Evolutionary conservation across 2,329 filamentous ascomycete genomes (phyloP), one percentile per base, ranked within the genome.

Genomic region (Ceratocystis huliohia): DNA sequence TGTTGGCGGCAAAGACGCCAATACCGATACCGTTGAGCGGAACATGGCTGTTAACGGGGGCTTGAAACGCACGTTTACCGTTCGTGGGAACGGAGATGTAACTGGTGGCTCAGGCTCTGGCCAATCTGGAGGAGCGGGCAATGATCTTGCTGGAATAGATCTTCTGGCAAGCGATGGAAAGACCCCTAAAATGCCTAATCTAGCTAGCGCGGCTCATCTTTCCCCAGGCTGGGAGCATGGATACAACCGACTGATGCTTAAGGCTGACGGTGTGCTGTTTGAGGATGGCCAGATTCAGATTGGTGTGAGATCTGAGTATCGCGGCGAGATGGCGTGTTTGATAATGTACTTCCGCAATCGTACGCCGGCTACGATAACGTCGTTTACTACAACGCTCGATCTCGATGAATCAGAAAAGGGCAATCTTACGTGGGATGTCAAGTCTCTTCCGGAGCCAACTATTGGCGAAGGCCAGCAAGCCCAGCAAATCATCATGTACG

Each of bases 301-400:
- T 50, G 94, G 94, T 41, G 78, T 97, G 64, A 87, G 94, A 45
- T 95, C 91, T 8, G 94, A 99, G 76, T 99, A 96, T 74, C 88
- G 94, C 68, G 89, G 87, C n/a, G 90, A 96, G 73, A 88, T 96
- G 78, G 94, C 94, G 53, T 96, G 94, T 72, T 79, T 99, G 69
- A 97, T 99, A 72, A 79, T 96, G 64, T 99, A 97, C 76, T 96
- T 97, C 75, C 89, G 87, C 69, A 99, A 99, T 80, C 96, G 96
- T 78, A 91, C 91, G 0, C 86, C 90, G 0, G 87, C 88, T 46
- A 78, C 88, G 0, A 88, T 99, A 72, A 88, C 86, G 65, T 96
- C 92, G 0, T 96, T 99, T 74, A 97, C 94, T 0, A 97, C 94
- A 0, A 95, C 93, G 0, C 78, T 97, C 61, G 92, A 97, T 74